These are phyloP conservation scores for Coemansia sp. DNA, from an alignment of 192 early-diverging fungal species.

Conservation along the genomic window DNA sequence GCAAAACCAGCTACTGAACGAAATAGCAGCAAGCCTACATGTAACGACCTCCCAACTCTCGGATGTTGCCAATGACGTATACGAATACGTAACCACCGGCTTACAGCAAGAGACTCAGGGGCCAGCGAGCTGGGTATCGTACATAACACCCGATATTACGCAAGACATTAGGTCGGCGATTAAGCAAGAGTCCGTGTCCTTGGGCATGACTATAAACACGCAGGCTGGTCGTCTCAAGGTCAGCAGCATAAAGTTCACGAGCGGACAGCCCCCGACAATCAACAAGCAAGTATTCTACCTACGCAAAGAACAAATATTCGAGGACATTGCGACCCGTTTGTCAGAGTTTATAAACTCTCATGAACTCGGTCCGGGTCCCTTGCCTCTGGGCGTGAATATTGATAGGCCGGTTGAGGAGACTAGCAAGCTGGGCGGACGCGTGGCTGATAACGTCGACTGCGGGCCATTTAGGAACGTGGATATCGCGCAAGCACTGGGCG, in stretches of 20 bases:
- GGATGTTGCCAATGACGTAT: conserved; percentile 26
- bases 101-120: conserved; percentile 14
- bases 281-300: conserved; percentile 51
- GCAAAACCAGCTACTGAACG: conserved; percentile 33
- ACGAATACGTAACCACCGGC: conserved; percentile 19
- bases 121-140: conserved; percentile 31
- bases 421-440: conserved; percentile 65
- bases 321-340: conserved; percentile 83
- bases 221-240: conserved; percentile 29
- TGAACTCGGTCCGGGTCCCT: neutral
- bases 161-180: conserved; percentile 25
- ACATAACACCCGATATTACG: conserved; percentile 23
- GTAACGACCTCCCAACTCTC: conserved; percentile 22
- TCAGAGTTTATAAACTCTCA: conserved; percentile 70
- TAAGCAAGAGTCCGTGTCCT: neutral
- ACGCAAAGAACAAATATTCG: conserved; percentile 39
- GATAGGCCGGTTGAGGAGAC: conserved; percentile 89
- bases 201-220: conserved; percentile 46
- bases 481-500: conserved; percentile 74
- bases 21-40: conserved; percentile 29
- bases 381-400: conserved; percentile 84
- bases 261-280: conserved; percentile 18
- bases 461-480: conserved; percentile 73
- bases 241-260: conserved; percentile 35
- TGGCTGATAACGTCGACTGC: conserved; percentile 32